Evolutionary conservation across 441 rosid genomes (phyloP).

Genomic region (Populus hybrid): DNA sequence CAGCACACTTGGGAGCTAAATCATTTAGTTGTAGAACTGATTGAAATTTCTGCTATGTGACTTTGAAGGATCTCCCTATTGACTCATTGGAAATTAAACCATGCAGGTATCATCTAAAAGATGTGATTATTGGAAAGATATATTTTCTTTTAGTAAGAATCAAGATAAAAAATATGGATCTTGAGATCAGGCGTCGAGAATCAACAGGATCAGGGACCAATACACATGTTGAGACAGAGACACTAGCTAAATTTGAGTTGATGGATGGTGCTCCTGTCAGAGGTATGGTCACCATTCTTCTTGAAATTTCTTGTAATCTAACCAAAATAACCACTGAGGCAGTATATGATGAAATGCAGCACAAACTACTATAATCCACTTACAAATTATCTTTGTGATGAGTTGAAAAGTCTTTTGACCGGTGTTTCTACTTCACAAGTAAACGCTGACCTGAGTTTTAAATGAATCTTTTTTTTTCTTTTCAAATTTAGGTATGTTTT

Average conservation of each 20-base stretch:
- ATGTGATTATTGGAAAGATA: constrained; percentile 90
- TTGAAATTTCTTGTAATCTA: neutral
- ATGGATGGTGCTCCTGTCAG: constrained; percentile 99
- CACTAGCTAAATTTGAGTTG: constrained; percentile 92
- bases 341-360: neutral
- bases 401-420: neutral
- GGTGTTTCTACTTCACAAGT: neutral
- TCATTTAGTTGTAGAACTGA: neutral
- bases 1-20: neutral
- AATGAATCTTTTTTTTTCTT: neutral
- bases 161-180: constrained; percentile 97
- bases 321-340: neutral
- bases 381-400: neutral
- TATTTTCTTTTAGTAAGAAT: constrained; percentile 92
- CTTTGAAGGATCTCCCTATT: constrained; percentile 7
- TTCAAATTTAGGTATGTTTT: neutral
- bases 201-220: constrained; percentile 94
- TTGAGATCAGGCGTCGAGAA: constrained; percentile 95
- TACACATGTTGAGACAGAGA: constrained; percentile 97
- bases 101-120: constrained; percentile 91
- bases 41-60: constrained; percentile 6
- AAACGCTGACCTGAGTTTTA: neutral
- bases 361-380: neutral
- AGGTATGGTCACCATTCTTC: constrained; percentile 45
- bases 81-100: constrained; percentile 19